Conservation (phyloP, 2,329 filamentous ascomycete genomes). For the Calonectria crousiana region DNA sequence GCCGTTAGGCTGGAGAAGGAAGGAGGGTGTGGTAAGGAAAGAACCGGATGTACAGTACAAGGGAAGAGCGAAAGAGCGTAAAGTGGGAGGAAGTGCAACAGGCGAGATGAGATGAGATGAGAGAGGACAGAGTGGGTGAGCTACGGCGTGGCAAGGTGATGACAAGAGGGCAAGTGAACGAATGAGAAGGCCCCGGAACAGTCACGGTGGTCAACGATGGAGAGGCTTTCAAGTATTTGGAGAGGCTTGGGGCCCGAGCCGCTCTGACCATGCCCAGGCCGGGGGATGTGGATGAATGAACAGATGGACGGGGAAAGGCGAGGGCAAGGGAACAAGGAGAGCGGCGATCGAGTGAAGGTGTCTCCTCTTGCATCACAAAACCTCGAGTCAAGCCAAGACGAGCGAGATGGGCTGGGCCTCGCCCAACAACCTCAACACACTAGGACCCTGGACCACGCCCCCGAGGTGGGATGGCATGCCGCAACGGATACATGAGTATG, state of each 20-base stretch:
- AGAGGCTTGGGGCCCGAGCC: neutral
- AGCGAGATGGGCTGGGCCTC: neutral
- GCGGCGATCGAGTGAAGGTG: conserved; percentile 4
- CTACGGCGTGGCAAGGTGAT: neutral
- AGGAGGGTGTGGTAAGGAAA: neutral
- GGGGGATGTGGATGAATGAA: conserved; percentile 6
- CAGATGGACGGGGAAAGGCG: neutral
- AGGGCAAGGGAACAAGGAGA: neutral
- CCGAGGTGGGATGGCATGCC: neutral
- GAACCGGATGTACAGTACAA: conserved; percentile 7
- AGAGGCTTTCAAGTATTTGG: neutral
- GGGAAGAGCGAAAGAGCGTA: neutral
- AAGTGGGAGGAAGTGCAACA: neutral
- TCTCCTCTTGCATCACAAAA: neutral
- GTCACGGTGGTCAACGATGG: neutral
- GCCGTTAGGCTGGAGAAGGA: neutral
- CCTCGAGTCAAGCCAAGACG: conserved; percentile 3
- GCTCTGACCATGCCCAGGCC: neutral
- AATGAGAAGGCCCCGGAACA: neutral
- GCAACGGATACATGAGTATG: conserved; percentile 1
- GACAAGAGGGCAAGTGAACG: neutral
- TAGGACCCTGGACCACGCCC: neutral
- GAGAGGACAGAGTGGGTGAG: neutral
- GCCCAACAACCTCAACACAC: neutral
- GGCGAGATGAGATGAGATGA: neutral